phyloP scores from a whole-genome alignment of 306 rosid genomes.

The Potentilla sterilis region DNA sequence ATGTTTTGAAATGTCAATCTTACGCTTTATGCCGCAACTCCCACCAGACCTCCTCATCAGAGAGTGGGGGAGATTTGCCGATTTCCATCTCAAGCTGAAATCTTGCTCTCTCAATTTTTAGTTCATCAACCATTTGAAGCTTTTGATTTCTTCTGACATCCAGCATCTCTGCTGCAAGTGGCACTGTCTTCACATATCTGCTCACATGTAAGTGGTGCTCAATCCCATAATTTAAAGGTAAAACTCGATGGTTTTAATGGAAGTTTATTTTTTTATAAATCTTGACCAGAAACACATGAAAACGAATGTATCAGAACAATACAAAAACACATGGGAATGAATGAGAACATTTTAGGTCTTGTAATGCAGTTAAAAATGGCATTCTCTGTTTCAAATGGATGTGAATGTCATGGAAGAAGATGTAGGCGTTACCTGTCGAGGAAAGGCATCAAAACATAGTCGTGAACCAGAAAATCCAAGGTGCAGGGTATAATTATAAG shows the following conservation, averaged over 20 bases:
- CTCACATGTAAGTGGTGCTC: constrained; percentile 17
- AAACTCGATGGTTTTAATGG: background rate
- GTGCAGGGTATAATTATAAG: constrained; percentile 85
- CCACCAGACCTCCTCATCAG: constrained; percentile 86
- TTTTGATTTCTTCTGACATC: constrained; percentile 91
- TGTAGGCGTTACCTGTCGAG: constrained; percentile 64
- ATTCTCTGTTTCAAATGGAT: too few species aligned
- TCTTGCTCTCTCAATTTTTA: constrained; percentile 65
- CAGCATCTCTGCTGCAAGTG: constrained; percentile 90
- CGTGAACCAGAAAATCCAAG: constrained; percentile 87
- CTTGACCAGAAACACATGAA: too few species aligned
- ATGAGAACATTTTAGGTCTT: too few species aligned
- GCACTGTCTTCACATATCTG: constrained; percentile 94
- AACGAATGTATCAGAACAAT: too few species aligned
- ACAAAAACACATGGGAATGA: too few species aligned
- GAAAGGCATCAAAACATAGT: constrained; percentile 91
- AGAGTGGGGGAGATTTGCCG: constrained; percentile 93
- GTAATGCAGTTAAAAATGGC: too few species aligned
- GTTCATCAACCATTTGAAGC: constrained; percentile 69
- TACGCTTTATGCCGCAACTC: constrained; percentile 84
- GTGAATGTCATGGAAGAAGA: background rate
- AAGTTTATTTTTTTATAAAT: too few species aligned
- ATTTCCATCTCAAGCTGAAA: constrained; percentile 81
- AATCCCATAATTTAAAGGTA: constrained; percentile 10
- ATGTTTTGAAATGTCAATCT: constrained; percentile 27